Percentiles rank a stretch among this genome's conserved stretches.
Conservation (phyloP, 1,139 yeast genomes). For the Arxiozyma heterogenica region DNA sequence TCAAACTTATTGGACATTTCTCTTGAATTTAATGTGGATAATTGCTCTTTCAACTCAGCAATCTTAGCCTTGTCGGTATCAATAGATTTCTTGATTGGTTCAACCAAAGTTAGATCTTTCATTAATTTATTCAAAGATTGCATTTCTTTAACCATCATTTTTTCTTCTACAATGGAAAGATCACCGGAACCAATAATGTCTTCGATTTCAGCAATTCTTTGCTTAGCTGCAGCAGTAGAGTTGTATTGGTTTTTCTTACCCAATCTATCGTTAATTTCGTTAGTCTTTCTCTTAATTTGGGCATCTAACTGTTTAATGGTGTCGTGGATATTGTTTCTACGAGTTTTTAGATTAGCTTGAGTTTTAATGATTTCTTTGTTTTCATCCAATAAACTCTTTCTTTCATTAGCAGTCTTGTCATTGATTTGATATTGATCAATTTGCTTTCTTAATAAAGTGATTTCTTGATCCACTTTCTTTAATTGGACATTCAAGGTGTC, state of each 20-base stretch:
- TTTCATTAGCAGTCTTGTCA: slow-evolving; percentile 39
- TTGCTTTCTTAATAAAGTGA: slow-evolving; percentile 29
- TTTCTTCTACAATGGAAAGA: slow-evolving; percentile 86
- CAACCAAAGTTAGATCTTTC: slow-evolving; percentile 69
- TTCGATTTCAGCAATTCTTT: slow-evolving; percentile 62
- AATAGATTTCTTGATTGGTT: slow-evolving; percentile 66
- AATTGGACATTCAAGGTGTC: slow-evolving; percentile 57
- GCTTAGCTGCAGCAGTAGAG: slow-evolving; percentile 69
- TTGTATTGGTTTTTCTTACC: slow-evolving; percentile 48
- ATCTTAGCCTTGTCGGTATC: slow-evolving; percentile 75
- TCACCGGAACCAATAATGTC: slow-evolving; percentile 68
- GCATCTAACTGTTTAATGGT: slow-evolving; percentile 67
- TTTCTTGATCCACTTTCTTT: slow-evolving; percentile 52
- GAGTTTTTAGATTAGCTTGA: slow-evolving; percentile 63
- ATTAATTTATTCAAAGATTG: slow-evolving; percentile 71
- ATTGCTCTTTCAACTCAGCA: slow-evolving; percentile 61
- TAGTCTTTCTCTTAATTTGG: slow-evolving; percentile 64
- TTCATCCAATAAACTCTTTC: slow-evolving; percentile 56
- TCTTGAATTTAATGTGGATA: slow-evolving; percentile 55
- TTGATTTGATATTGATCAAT: slow-evolving; percentile 35
- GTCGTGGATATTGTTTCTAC: slow-evolving; percentile 59
- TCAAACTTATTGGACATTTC: slow-evolving; percentile 45
- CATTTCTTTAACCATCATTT: slow-evolving; percentile 77
- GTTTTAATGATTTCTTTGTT: slow-evolving; percentile 55
- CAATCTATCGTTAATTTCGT: slow-evolving; percentile 49